Conservation (phyloP, 768 basidiomycete genomes). For the Pleurotus tuber-regium region DNA sequence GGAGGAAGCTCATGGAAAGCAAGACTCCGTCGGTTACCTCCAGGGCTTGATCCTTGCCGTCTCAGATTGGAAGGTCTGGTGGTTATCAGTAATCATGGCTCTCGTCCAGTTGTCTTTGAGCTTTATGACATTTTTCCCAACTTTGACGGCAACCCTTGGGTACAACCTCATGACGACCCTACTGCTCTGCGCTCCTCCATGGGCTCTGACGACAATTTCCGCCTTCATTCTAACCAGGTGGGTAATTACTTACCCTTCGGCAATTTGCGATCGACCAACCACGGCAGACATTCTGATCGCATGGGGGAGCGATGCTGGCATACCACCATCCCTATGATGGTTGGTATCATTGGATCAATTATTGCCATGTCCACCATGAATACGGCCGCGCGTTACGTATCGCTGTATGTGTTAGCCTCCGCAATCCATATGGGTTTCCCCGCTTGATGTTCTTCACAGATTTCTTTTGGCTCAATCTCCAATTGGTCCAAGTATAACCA, state of each 20-base stretch:
- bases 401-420: neutral
- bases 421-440: neutral
- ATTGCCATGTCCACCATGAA: constrained; percentile 9
- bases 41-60: constrained; percentile 49
- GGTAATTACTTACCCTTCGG: neutral
- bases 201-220: constrained; percentile 17
- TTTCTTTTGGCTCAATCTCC: constrained; percentile 9
- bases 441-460: neutral
- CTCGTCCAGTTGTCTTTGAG: constrained; percentile 43
- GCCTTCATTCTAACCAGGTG: constrained; percentile 1
- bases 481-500: neutral
- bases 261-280: constrained; percentile 1
- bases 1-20: constrained; percentile 34
- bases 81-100: constrained; percentile 49
- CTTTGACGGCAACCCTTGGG: constrained; percentile 49
- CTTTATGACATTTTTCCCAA: constrained; percentile 61
- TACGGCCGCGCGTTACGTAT: constrained; percentile 4
- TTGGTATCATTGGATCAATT: constrained; percentile 4
- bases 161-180: constrained; percentile 51
- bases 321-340: neutral
- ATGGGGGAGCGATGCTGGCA: constrained; percentile 8
- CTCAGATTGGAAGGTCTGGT: constrained; percentile 62
- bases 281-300: constrained; percentile 8
- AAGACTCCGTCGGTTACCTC: constrained; percentile 32
- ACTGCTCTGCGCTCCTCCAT: constrained; percentile 53